Percentiles rank a stretch among this genome's conserved stretches.
These are phyloP conservation scores for Ganoderma multipileum DNA, from an alignment of 1,284 basidiomycete species.

Conservation along the genomic window DNA sequence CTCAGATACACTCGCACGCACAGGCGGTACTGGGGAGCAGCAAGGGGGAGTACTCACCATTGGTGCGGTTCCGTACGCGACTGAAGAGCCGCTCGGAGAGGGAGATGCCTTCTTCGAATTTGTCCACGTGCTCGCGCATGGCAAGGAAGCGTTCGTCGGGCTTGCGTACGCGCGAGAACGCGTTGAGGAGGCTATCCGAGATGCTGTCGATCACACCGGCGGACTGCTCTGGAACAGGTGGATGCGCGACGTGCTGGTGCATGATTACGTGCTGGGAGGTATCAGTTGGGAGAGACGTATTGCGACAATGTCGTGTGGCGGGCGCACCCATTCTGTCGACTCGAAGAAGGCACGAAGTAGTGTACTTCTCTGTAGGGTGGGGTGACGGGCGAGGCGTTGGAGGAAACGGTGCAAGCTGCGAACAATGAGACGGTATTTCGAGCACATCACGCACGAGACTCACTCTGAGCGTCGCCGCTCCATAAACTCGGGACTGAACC, in stretches of 20 bases:
- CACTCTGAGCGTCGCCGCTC: slow-evolving; percentile 91
- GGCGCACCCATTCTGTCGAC: slow-evolving; percentile 94
- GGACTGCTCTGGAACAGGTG: slow-evolving; percentile 80
- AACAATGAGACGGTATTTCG: slow-evolving; percentile 10
- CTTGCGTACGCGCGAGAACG: slow-evolving; percentile 94
- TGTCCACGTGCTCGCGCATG: slow-evolving; percentile 92
- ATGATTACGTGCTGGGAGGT: slow-evolving; percentile 86
- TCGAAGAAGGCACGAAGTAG: slow-evolving; percentile 93
- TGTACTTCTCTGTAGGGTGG: slow-evolving; percentile 91
- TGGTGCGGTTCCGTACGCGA: slow-evolving; percentile 77
- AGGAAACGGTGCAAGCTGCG: slow-evolving; percentile 91
- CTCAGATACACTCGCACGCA: slow-evolving; percentile 60
- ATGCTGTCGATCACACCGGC: slow-evolving; percentile 92
- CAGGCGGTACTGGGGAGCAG: slow-evolving; percentile 32
- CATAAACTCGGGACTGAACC: slow-evolving; percentile 97
- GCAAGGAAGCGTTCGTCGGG: slow-evolving; percentile 94
- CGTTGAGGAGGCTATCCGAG: slow-evolving; percentile 95
- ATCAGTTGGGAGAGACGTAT: slow-evolving; percentile 16
- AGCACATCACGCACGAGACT: slow-evolving; percentile 38
- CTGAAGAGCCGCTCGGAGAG: slow-evolving; percentile 84
- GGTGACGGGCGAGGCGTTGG: slow-evolving; percentile 90
- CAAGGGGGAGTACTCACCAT: slow-evolving; percentile 71
- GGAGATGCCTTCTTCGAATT: slow-evolving; percentile 91
- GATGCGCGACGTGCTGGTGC: slow-evolving; percentile 92
- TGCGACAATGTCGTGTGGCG: slow-evolving; percentile 33